A percentile compares a stretch with the other conserved stretches of the same genome.
phyloP scores from a whole-genome alignment of 805 yeast genomes.

The Tanozyma kutaoensis region DNA sequence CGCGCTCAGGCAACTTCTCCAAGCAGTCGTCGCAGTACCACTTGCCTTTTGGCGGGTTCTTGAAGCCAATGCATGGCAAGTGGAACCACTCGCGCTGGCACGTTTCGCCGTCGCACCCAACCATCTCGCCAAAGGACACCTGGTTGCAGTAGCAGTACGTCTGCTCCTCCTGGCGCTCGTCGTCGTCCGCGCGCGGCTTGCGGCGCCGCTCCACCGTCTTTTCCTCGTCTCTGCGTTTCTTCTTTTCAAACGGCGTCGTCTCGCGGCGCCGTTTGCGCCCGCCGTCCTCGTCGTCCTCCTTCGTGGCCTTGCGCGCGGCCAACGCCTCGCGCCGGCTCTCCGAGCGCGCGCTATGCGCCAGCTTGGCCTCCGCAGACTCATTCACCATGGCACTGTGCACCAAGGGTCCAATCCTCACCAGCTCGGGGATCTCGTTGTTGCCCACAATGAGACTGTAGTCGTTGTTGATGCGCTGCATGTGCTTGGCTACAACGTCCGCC shows the following conservation, averaged over 20 bases:
- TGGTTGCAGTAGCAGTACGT: slow-evolving; percentile 94
- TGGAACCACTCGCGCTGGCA: slow-evolving; percentile 96
- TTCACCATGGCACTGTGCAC: slow-evolving; percentile 83
- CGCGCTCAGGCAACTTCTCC: too few relatives aligned
- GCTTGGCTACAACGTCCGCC: slow-evolving; percentile 57
- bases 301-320: slow-evolving; percentile 69
- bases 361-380: slow-evolving; percentile 31
- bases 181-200: slow-evolving; percentile 7
- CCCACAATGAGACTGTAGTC: slow-evolving; percentile 64
- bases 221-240: slow-evolving; percentile 5
- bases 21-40: slow-evolving; percentile 34
- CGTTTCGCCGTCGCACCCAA: slow-evolving; percentile 91
- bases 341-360: slow-evolving; percentile 64
- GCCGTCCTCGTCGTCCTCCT: slow-evolving; percentile 18
- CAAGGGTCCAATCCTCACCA: slow-evolving; percentile 61
- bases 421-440: slow-evolving; percentile 72
- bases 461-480: slow-evolving; percentile 61
- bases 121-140: slow-evolving; percentile 97
- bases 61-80: slow-evolving; percentile 80
- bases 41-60: slow-evolving; percentile 62
- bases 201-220: slow-evolving; percentile 2
- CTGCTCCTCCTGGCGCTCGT: slow-evolving; percentile 40
- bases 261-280: slow-evolving; percentile 1
- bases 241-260: slow-evolving; percentile 1
- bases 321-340: slow-evolving; percentile 87